These are phyloP conservation scores for Cornus florida DNA, from an alignment of 148 eudicot genomes.

Conservation along the genomic window DNA sequence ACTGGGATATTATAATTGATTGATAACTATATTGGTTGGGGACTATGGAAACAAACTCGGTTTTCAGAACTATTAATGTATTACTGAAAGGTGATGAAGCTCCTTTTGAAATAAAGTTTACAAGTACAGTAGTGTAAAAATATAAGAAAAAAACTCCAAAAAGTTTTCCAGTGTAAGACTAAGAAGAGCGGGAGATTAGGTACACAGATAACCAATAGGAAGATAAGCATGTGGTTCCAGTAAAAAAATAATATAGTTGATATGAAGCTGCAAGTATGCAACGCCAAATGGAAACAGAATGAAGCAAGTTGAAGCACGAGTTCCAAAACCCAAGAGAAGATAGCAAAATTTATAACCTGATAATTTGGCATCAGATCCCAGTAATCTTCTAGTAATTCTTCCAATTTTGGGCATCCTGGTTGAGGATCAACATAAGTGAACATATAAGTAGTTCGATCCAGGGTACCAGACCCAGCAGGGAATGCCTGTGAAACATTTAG, in stretches of 20 bases:
- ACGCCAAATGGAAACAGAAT: background rate
- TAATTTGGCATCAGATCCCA: constrained; percentile 95
- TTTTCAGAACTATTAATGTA: background rate
- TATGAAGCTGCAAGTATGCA: background rate
- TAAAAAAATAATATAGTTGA: constrained; percentile 2
- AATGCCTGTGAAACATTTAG: constrained; percentile 63
- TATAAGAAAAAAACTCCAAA: background rate
- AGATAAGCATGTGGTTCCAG: background rate
- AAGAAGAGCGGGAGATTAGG: background rate
- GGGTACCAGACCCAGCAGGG: constrained; percentile 96
- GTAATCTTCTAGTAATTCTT: constrained; percentile 86
- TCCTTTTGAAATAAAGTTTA: background rate
- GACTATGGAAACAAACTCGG: too few relatives aligned
- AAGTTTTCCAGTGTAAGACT: background rate
- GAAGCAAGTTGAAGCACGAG: constrained; percentile 9
- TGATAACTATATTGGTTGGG: too few relatives aligned
- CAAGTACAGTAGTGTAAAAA: background rate
- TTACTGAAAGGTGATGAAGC: background rate
- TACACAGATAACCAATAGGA: background rate
- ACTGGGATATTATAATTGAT: too few relatives aligned
- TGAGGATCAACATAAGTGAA: constrained; percentile 93
- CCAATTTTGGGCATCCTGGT: constrained; percentile 76
- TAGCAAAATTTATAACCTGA: constrained; percentile 53
- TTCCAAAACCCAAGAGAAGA: constrained; percentile 6
- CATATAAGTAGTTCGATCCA: constrained; percentile 93